A percentile compares a stretch with the other conserved stretches of the same genome.
Evolutionary conservation across 176 grass and related monocot species (phyloP).

Genomic region (Carex pumila): DNA sequence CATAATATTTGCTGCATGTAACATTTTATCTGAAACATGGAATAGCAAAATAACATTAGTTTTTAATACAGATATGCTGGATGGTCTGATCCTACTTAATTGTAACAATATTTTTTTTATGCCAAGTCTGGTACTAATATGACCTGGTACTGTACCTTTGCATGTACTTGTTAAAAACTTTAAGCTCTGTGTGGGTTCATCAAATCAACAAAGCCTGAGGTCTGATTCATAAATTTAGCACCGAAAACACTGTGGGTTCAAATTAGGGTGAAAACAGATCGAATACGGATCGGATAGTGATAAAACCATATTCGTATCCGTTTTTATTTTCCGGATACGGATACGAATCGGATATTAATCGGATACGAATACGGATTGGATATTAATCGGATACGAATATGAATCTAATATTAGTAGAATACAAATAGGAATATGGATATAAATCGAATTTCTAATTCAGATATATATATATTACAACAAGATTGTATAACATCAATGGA

Average conservation of each 20-base stretch:
- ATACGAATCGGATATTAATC: too few relatives aligned
- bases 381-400: too few relatives aligned
- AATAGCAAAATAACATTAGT: background rate
- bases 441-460: too few relatives aligned
- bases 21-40: constrained; percentile 77
- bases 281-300: too few relatives aligned
- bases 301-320: too few relatives aligned
- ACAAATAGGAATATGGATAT: too few relatives aligned
- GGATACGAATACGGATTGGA: too few relatives aligned
- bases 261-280: too few relatives aligned
- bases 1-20: constrained; percentile 95
- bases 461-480: too few relatives aligned
- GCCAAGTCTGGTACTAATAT: background rate
- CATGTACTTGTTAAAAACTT: background rate
- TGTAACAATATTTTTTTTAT: background rate
- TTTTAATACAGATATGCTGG: background rate
- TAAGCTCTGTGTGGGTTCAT: background rate
- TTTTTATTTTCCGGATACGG: too few relatives aligned
- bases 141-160: background rate
- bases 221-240: background rate
- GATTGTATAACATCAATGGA: too few relatives aligned
- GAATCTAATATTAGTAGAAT: too few relatives aligned
- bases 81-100: background rate
- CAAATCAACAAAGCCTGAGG: background rate
- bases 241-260: background rate